Evolutionary conservation across 345 rosid genomes (phyloP).

Genomic region (Dipteronia dyeriana): DNA sequence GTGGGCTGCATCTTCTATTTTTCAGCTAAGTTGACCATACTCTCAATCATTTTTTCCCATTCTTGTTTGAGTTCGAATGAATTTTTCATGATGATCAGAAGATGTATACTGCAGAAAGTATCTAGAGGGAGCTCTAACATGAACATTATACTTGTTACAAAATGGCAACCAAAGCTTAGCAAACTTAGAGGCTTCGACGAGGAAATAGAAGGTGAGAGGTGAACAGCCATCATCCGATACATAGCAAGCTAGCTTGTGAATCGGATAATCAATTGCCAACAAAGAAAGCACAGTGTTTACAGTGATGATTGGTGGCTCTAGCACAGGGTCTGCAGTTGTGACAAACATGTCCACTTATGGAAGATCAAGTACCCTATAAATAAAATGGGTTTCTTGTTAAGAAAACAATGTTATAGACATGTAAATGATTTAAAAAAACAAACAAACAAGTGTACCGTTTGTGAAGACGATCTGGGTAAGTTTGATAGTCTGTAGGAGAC

Average conservation of each 20-base stretch:
- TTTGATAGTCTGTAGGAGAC: slow-evolving; percentile 44
- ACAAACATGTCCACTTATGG: slow-evolving; percentile 63
- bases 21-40: slow-evolving; percentile 45
- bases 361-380: slow-evolving; percentile 26
- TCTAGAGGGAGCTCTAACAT: slow-evolving; percentile 64
- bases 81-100: neutral
- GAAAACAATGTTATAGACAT: too few species aligned
- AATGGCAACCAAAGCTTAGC: slow-evolving; percentile 74
- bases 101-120: slow-evolving; percentile 35
- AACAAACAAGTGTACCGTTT: slow-evolving; percentile 24
- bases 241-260: slow-evolving; percentile 45
- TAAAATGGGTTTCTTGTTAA: too few species aligned
- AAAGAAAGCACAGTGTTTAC: slow-evolving; percentile 51
- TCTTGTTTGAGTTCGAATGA: slow-evolving; percentile 46
- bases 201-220: slow-evolving; percentile 51
- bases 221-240: slow-evolving; percentile 62
- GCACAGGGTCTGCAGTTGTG: slow-evolving; percentile 49
- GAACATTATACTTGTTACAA: slow-evolving; percentile 51
- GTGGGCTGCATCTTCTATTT: slow-evolving; percentile 38
- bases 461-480: slow-evolving; percentile 50
- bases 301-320: slow-evolving; percentile 51
- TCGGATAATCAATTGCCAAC: slow-evolving; percentile 54
- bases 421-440: too few species aligned
- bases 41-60: slow-evolving; percentile 47
- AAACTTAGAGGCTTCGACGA: slow-evolving; percentile 58